Evolutionary conservation across 257 asterid genomes (phyloP), one percentile per base, ranked within the genome.

Genomic region (Scutellaria barbata): DNA sequence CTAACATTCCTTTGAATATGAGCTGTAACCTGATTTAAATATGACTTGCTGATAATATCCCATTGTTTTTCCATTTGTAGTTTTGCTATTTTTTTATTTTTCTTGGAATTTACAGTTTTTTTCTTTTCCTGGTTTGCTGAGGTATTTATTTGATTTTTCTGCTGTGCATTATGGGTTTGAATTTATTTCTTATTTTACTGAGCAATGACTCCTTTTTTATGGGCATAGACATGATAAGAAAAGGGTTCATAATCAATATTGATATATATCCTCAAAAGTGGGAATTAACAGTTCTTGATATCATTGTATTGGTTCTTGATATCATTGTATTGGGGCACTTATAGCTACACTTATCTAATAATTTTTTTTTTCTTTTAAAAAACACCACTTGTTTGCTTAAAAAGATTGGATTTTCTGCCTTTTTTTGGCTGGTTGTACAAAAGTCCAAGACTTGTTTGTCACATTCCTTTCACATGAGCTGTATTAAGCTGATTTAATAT

Each of bases 161-260:
- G 67, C 51, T 63, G 33, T 74, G 71, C 80, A 75, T 76, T 58
- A 11, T 65, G 78, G 69, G 41, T 74, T 75, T 54, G 20, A 12
- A 51, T 74, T 66, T 46, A 20, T 52, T 37, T 40, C 5, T 53
- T 37, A 30, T 10, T 63, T 61, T 14, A 9, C 13, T 53, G 48
- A 8, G 30, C 10, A 5, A 30, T 30, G 35, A 30, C 3, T 30
- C 35, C 4, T 30, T 30, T 30, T 30, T 1, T 22, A 22, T 22
- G 25, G 1, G 1, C 25, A 71, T 42, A 52, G 60, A 54, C 52
- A 69, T 51, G 43, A n/a, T 35, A 62, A 45, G 18, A 59, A 35
- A 20, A n/a, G 25, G 63, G 11, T 52, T 47, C 73, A 46, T 16
- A 61, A 50, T 57, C 74, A 66, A 42, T 46, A 62, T 37, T 45